Evolutionary conservation across 2,329 filamentous ascomycete genomes (phyloP).

Genomic region (Colletotrichum shisoi): DNA sequence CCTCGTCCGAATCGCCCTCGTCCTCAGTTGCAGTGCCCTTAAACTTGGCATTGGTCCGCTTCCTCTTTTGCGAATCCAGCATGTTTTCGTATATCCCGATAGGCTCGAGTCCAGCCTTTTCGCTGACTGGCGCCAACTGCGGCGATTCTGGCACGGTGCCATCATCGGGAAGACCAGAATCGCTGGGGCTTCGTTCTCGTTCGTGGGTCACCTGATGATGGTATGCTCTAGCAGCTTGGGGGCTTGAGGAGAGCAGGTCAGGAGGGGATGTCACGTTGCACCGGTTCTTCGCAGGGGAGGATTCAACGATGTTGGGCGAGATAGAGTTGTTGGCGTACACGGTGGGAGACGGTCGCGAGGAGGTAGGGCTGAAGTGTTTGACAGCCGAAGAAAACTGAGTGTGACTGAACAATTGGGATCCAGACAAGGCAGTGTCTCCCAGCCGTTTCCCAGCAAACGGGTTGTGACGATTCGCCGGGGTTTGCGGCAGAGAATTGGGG

Average conservation of each 20-base stretch:
- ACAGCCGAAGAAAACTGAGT: slow-evolving; percentile 64
- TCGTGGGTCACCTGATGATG: slow-evolving; percentile 33
- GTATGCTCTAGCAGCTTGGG: slow-evolving; percentile 43
- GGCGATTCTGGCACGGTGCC: slow-evolving; percentile 52
- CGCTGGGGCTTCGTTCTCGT: slow-evolving; percentile 43
- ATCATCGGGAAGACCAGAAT: slow-evolving; percentile 43
- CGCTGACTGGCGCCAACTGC: background rate
- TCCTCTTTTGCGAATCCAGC: slow-evolving; percentile 57
- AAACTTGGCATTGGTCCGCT: slow-evolving; percentile 42
- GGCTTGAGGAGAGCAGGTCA: slow-evolving; percentile 53
- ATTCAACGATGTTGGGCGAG: slow-evolving; percentile 56
- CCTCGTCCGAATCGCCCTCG: slow-evolving; percentile 50
- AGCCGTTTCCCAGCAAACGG: slow-evolving; percentile 54
- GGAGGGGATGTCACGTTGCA: slow-evolving; percentile 58
- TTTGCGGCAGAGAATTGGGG: slow-evolving; percentile 53
- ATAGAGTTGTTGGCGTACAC: slow-evolving; percentile 54
- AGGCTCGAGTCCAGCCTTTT: slow-evolving; percentile 43
- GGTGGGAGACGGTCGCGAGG: slow-evolving; percentile 64
- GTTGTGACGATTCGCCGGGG: slow-evolving; percentile 59
- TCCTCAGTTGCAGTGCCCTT: slow-evolving; percentile 47
- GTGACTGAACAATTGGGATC: slow-evolving; percentile 63
- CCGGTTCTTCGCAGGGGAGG: slow-evolving; percentile 61
- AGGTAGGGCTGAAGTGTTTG: slow-evolving; percentile 63
- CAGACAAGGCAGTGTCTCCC: slow-evolving; percentile 48
- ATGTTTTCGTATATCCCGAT: slow-evolving; percentile 56